These are phyloP conservation scores for Endothia cerciana DNA, from an alignment of 2,329 filamentous ascomycete species.

Conservation along the genomic window DNA sequence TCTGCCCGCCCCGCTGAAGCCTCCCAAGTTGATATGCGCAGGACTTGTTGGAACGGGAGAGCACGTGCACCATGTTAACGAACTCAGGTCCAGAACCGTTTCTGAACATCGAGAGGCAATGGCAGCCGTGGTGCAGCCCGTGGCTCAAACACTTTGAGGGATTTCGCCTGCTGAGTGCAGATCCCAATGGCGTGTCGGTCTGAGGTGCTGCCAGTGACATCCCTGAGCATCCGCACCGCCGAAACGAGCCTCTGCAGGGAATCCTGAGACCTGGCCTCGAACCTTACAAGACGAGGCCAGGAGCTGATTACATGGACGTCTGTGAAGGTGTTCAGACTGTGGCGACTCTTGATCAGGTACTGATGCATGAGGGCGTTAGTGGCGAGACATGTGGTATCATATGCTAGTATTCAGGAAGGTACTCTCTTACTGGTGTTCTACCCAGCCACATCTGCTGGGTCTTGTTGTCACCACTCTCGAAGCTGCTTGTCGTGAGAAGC, in stretches of 20 bases:
- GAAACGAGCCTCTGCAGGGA: constrained; percentile 22
- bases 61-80: too few species aligned
- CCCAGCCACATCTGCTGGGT: constrained; percentile 24
- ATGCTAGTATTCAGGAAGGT: too few species aligned
- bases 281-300: constrained; percentile 13
- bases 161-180: background rate
- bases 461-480: constrained; percentile 1
- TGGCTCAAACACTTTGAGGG: constrained; percentile 20
- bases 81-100: constrained; percentile 13
- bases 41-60: too few species aligned
- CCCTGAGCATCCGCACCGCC: constrained; percentile 16
- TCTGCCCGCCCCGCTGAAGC: too few species aligned
- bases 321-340: constrained; percentile 8
- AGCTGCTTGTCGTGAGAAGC: constrained; percentile 10
- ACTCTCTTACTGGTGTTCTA: constrained; percentile 20
- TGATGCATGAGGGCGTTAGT: background rate
- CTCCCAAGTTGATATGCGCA: too few species aligned
- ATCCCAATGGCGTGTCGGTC: constrained; percentile 19
- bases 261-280: constrained; percentile 8
- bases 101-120: constrained; percentile 16
- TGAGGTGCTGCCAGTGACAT: constrained; percentile 1
- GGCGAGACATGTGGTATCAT: background rate
- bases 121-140: background rate
- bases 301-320: background rate
- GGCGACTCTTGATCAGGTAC: constrained; percentile 11